A percentile compares a stretch with the other conserved stretches of the same genome.
Evolutionary conservation across 306 rosid species (phyloP).

Genomic region (Spatholobus suberectus): DNA sequence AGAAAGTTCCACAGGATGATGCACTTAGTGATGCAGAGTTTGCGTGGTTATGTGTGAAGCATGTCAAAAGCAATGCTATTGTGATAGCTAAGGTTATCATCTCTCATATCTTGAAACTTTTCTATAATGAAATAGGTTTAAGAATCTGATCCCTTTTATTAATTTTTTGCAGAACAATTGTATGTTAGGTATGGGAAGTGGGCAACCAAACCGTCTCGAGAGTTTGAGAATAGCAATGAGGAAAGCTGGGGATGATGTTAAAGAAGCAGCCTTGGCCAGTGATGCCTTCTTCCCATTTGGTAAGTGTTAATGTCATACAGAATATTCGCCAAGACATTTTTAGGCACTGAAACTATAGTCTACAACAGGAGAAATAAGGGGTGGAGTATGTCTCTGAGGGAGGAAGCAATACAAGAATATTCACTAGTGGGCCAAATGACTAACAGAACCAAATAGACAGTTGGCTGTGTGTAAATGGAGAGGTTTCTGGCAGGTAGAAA

Average conservation of each 20-base stretch:
- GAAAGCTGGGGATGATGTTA: conserved; percentile 90
- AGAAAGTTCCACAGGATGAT: conserved; percentile 65
- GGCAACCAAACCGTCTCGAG: conserved; percentile 92
- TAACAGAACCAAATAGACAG: not conserved
- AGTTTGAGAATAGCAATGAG: conserved; percentile 84
- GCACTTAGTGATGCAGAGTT: conserved; percentile 79
- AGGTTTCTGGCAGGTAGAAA: not conserved
- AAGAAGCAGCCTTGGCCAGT: conserved; percentile 95
- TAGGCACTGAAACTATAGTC: not conserved
- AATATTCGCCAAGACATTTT: not conserved
- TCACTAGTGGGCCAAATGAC: not conserved
- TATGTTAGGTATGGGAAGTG: conserved; percentile 98
- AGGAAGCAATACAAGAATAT: not conserved
- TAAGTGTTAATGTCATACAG: conserved; percentile 49
- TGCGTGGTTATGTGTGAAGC: conserved; percentile 93
- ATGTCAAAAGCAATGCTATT: conserved; percentile 94
- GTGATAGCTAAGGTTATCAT: conserved; percentile 80
- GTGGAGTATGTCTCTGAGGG: not conserved
- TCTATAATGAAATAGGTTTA: not conserved
- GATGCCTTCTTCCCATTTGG: conserved; percentile 99
- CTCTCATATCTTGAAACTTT: not conserved
- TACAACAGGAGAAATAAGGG: not conserved
- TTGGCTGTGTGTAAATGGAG: not conserved
- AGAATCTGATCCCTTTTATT: conserved; percentile 26
- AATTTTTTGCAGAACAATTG: conserved; percentile 70